These are phyloP conservation scores for Begonia masoniana DNA, from an alignment of 306 rosid genomes.

Conservation along the genomic window DNA sequence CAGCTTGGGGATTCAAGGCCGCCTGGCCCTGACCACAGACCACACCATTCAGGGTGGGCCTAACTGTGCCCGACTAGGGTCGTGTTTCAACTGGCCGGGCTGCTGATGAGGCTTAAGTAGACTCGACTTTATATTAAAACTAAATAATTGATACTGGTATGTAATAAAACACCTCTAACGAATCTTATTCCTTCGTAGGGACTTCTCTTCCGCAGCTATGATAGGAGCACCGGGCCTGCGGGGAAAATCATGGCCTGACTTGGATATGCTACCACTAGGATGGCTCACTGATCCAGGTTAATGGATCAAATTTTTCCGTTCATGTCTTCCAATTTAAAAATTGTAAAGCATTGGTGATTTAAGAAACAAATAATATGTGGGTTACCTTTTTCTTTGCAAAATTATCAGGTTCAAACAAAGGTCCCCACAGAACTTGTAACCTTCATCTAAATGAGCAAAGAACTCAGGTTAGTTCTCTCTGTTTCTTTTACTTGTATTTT, in stretches of 20 bases:
- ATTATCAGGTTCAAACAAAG: slow-evolving; percentile 55
- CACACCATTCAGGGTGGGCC: too few species aligned
- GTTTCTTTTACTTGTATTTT: too few species aligned
- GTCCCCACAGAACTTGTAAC: slow-evolving; percentile 54
- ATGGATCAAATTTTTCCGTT: slow-evolving; percentile 4
- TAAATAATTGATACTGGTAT: slow-evolving; percentile 2
- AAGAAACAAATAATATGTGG: neutral
- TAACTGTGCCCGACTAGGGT: too few species aligned
- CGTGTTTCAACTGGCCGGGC: too few species aligned
- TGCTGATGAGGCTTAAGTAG: too few species aligned
- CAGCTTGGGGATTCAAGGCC: too few species aligned
- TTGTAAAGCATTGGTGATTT: too few species aligned
- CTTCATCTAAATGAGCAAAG: slow-evolving; percentile 55
- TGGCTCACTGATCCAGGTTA: slow-evolving; percentile 80
- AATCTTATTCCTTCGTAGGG: slow-evolving; percentile 33
- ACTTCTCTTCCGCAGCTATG: slow-evolving; percentile 54
- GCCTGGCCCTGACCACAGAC: too few species aligned
- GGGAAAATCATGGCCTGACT: slow-evolving; percentile 97
- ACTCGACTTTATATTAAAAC: too few species aligned
- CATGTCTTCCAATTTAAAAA: too few species aligned
- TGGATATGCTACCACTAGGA: slow-evolving; percentile 98
- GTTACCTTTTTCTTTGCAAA: neutral
- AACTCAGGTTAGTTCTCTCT: slow-evolving; percentile 49
- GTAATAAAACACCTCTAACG: slow-evolving; percentile 4
- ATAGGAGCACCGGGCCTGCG: slow-evolving; percentile 61